Percentiles rank a stretch among this genome's conserved stretches.
These are phyloP conservation scores for Inga oerstediana DNA, from an alignment of 306 rosid species.

Conservation along the genomic window DNA sequence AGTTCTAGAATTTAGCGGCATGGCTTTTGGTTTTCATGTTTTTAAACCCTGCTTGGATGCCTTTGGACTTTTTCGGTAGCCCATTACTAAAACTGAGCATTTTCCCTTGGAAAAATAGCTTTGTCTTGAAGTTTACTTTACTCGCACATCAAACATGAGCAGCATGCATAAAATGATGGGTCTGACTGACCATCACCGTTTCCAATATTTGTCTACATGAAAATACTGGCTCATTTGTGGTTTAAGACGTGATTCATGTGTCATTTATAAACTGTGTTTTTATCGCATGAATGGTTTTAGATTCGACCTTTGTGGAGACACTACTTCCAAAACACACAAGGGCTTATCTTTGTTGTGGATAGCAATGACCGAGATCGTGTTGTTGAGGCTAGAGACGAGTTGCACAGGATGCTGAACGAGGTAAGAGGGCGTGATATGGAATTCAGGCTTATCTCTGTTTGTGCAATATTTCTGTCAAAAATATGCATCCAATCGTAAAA, in stretches of 20 bases:
- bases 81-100: background rate
- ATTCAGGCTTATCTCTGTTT: background rate
- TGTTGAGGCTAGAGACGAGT: slow-evolving; percentile 73
- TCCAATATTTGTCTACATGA: background rate
- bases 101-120: background rate
- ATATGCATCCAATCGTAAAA: background rate
- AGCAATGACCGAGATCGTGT: slow-evolving; percentile 79
- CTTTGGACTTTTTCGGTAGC: background rate
- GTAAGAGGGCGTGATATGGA: slow-evolving; percentile 16
- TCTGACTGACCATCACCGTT: background rate
- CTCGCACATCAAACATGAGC: background rate
- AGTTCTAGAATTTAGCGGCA: background rate
- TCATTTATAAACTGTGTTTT: background rate
- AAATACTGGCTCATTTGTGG: background rate
- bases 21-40: background rate
- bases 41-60: background rate
- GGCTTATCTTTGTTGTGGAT: slow-evolving; percentile 73
- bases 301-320: slow-evolving; percentile 74
- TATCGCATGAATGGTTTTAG: slow-evolving; percentile 25
- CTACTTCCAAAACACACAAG: slow-evolving; percentile 78
- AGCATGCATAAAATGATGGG: background rate
- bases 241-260: background rate
- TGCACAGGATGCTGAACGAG: slow-evolving; percentile 79
- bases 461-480: background rate
- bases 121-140: slow-evolving; percentile 3